Conservation (phyloP, 2,329 filamentous ascomycete species). For the Mycocentrospora acerina region DNA sequence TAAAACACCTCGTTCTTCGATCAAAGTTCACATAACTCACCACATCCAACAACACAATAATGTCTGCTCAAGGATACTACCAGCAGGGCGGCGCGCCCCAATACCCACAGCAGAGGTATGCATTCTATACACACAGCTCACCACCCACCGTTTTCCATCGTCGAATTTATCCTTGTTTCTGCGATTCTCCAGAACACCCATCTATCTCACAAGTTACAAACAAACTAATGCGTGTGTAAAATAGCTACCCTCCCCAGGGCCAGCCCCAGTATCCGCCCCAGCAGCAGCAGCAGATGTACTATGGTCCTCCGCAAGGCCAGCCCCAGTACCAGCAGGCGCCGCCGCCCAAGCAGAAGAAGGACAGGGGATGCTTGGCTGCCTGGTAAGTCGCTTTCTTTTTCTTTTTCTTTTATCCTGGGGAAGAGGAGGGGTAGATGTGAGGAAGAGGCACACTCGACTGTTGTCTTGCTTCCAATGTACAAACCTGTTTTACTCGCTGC, state of each 20-base stretch:
- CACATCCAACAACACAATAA: conserved; percentile 9
- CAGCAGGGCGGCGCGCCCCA: conserved; percentile 33
- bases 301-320: conserved; percentile 31
- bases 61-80: conserved; percentile 44
- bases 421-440: background rate
- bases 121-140: background rate
- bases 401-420: background rate
- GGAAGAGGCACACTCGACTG: background rate
- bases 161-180: background rate
- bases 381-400: conserved; percentile 42
- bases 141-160: background rate
- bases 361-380: conserved; percentile 33
- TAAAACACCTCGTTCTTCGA: too few species aligned
- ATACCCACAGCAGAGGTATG: conserved; percentile 40
- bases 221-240: background rate
- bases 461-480: too few species aligned
- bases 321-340: conserved; percentile 56
- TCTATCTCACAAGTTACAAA: background rate
- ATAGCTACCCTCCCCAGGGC: conserved; percentile 25
- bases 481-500: too few species aligned
- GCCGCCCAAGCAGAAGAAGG: conserved; percentile 51
- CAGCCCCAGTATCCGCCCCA: conserved; percentile 22
- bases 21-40: too few species aligned
- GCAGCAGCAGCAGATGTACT: conserved; percentile 27
- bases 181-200: background rate